Base-by-base conservation (phyloP, 1,284 basidiomycete genomes). In the Moesziomyces aphidis region DNA sequence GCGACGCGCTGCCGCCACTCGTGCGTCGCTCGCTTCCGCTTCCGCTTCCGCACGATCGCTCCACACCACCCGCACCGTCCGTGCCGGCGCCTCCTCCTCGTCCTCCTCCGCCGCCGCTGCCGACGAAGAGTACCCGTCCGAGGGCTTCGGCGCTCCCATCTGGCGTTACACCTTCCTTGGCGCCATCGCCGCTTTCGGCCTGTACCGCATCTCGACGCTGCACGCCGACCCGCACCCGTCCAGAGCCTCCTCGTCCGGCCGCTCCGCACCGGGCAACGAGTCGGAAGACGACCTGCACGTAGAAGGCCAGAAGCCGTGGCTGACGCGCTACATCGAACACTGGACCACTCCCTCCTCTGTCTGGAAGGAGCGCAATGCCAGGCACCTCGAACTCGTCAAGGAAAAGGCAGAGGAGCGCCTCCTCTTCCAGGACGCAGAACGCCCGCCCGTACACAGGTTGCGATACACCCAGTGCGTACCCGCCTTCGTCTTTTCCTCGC, bases 291-390 rank as follows among this genome's bases (percentile, higher is more conserved):
- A 77, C 55, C 39, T 63, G 13, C 66, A 77, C 55, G 45, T 45
- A 31, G 68, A 75, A 17, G 71, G 47, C 42, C 60, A 77, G n/a
- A 60, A 62, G 57, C 79, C 79, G n/a, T 80, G 77, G 64, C 64
- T 81, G 24, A 81, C 79, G n/a, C 61, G 77, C 19, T 81, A 81
- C 66, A 78, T 81, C 13, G 63, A 76, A 52, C 54, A 77, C 59
- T 78, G 73, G 67, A 56, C 70, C 39, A 75, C 79, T 7, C 66
- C 76, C 4, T 39, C 68, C 9, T 55, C 50, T 19, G 61, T 66
- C 1, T 76, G 66, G 65, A 80, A 81, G 68, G 69, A 79, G 61
- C 58, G 69, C 43, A 77, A 80, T 53, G 58, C 58, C 15, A 55
- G 61, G 19, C 76, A 78, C 61, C 61, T 79, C 15, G 78, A 80